A percentile compares a stretch with the other conserved stretches of the same genome.
These are phyloP conservation scores for Cladosporium halotolerans DNA, from an alignment of 2,329 filamentous ascomycete genomes.

Conservation along the genomic window DNA sequence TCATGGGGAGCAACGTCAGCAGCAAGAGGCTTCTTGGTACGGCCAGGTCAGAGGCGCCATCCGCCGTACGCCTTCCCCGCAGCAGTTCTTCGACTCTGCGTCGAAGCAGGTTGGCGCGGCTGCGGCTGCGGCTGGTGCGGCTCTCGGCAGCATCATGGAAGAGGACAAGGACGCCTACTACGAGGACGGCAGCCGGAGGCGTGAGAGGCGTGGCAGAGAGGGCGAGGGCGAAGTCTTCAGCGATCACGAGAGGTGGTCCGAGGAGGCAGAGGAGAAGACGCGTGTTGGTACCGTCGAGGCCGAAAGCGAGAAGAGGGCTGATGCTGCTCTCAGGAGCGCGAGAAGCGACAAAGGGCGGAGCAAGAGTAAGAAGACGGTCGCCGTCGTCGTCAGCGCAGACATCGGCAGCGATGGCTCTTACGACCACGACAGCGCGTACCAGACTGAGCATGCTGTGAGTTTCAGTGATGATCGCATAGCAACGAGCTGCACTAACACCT, in stretches of 20 bases:
- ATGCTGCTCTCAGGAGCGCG: conserved; percentile 15
- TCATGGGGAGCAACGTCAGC: conserved; percentile 7
- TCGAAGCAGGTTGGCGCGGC: conserved; percentile 75
- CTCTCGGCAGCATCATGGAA: conserved; percentile 75
- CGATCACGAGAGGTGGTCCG: conserved; percentile 87
- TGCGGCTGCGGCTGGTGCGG: conserved; percentile 74
- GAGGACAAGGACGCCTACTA: conserved; percentile 69
- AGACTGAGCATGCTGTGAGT: conserved; percentile 75
- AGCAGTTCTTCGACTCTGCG: conserved; percentile 80
- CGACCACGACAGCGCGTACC: conserved; percentile 50
- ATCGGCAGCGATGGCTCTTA: conserved; percentile 49
- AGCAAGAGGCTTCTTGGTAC: conserved; percentile 21
- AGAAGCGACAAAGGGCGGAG: conserved; percentile 20
- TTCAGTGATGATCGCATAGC: background rate
- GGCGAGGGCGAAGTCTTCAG: conserved; percentile 31
- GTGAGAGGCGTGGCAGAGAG: conserved; percentile 14
- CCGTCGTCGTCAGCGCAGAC: conserved; percentile 80
- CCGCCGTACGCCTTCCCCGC: conserved; percentile 75
- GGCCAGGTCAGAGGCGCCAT: conserved; percentile 71
- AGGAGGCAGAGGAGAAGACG: conserved; percentile 68
- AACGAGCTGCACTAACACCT: conserved; percentile 19
- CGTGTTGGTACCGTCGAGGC: conserved; percentile 20
- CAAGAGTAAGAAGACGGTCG: conserved; percentile 62
- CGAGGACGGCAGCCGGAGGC: conserved; percentile 13
- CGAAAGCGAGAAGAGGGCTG: conserved; percentile 20